Evolutionary conservation across 352 stramenopile genomes (phyloP), one percentile per base, ranked within the genome.

Genomic region (Salisapilia sapeloensis): DNA sequence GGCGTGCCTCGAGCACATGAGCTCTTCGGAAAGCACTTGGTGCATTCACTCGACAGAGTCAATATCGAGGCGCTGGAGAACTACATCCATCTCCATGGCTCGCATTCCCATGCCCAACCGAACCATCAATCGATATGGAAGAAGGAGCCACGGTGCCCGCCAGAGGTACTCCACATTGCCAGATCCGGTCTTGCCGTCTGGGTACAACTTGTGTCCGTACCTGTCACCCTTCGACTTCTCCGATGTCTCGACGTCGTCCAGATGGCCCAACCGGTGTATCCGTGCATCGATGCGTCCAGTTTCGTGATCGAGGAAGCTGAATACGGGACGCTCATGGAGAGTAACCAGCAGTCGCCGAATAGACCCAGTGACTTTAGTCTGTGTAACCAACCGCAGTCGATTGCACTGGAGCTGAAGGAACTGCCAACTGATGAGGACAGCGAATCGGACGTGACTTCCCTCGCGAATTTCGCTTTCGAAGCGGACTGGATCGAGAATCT

Each of bases 241-340:
- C 69, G 74, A 22, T 89, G 74, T 39, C 81, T 89, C 30, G 74
- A 89, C 39, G 75, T 64, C 2, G 64, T 85, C 22, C 58, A 46
- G 13, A 55, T 59, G 17, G 35, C 62, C 16, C 54, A 50, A 15
- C 50, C 29, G 13, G 28, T 56, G n/a, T 38, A 69, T 8, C 40
- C 53, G 24, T 89, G 84, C 32, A 65, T 64, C 0, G 66, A 89
- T 45, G 55, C 56, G 18, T 83, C 69, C 1, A 76, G 57, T 28
- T 85, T 89, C 33, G 60, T 85, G 31, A 50, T 85, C 1, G 60
- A 50, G 3, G 60, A 84, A 18, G 60, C 78, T 32, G 72, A 85
- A 22, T 48, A 83, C 13, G 35, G 45, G 12, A 44, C 38, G 8
- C 41, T 76, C 8, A 35, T 71, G 40, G 37, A 28, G 24, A 58